phyloP scores from a whole-genome alignment of 192 early-diverging fungal species.

The Neocallimastix lanati region DNA sequence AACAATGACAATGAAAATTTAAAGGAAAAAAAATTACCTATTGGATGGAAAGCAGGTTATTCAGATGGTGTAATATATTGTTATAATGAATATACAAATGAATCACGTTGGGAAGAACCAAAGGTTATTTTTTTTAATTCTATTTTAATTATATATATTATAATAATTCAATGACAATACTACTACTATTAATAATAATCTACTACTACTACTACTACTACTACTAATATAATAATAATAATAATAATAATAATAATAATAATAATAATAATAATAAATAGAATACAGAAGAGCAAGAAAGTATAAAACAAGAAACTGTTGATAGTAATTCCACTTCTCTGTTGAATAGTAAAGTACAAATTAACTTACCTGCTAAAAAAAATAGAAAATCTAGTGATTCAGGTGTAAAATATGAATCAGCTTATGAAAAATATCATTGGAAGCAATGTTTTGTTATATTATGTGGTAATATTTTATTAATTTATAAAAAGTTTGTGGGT shows the following conservation, averaged over 20 bases:
- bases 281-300: no score
- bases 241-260: no score
- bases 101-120: not conserved
- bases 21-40: not conserved
- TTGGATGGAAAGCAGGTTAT: not conserved
- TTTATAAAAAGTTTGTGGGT: not conserved
- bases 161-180: no score
- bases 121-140: no score
- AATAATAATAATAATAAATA: no score
- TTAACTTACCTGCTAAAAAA: not conserved
- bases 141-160: no score
- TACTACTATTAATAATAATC: no score
- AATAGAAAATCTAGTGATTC: not conserved
- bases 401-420: not conserved
- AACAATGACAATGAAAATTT: no score
- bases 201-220: no score
- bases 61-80: not conserved
- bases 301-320: not conserved
- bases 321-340: not conserved
- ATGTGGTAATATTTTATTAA: not conserved
- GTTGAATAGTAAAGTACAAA: not conserved
- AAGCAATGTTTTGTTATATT: not conserved
- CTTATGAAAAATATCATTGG: not conserved
- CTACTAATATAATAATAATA: no score
- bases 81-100: not conserved